A percentile compares a stretch with the other conserved stretches of the same genome.
phyloP scores from a whole-genome alignment of 495 filamentous ascomycete genomes.

The Xylaria nigripes region DNA sequence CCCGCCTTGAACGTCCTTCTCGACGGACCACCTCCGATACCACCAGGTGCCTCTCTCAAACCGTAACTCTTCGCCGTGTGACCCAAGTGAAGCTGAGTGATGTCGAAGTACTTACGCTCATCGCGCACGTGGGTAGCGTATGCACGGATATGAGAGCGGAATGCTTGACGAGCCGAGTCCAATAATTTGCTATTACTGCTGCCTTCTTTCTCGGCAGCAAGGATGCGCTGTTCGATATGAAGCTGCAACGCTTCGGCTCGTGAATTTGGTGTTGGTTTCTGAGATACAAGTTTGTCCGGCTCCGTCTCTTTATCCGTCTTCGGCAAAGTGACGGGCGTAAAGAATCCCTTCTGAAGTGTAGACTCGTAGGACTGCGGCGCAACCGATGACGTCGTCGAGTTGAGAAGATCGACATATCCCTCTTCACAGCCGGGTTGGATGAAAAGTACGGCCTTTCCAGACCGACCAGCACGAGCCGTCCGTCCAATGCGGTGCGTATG shows the following conservation, averaged over 20 bases:
- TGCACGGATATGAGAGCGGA: constrained; percentile 83
- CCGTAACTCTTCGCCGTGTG: constrained; percentile 92
- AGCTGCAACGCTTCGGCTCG: constrained; percentile 42
- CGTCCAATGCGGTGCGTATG: constrained; percentile 92
- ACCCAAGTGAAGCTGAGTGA: constrained; percentile 79
- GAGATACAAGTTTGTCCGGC: constrained; percentile 14
- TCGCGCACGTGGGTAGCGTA: constrained; percentile 86
- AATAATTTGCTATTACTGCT: constrained; percentile 36
- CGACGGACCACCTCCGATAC: constrained; percentile 50
- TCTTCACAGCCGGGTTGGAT: constrained; percentile 86
- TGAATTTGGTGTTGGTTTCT: constrained; percentile 33
- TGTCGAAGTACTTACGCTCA: constrained; percentile 79
- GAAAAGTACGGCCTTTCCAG: constrained; percentile 83
- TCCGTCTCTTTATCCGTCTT: constrained; percentile 17
- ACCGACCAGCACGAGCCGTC: constrained; percentile 83
- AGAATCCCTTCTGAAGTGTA: constrained; percentile 48
- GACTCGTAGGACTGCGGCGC: constrained; percentile 38
- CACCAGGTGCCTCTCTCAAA: constrained; percentile 76
- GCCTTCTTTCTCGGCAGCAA: constrained; percentile 26
- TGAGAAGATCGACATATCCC: constrained; percentile 70
- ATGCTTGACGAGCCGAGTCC: constrained; percentile 69
- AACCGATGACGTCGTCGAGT: constrained; percentile 29
- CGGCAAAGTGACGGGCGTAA: constrained; percentile 33
- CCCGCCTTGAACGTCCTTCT: constrained; percentile 29
- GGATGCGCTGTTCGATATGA: constrained; percentile 41